Evolutionary conservation across 306 rosid genomes (phyloP), one percentile per base, ranked within the genome.

Genomic region (Gastrolobium bilobum): DNA sequence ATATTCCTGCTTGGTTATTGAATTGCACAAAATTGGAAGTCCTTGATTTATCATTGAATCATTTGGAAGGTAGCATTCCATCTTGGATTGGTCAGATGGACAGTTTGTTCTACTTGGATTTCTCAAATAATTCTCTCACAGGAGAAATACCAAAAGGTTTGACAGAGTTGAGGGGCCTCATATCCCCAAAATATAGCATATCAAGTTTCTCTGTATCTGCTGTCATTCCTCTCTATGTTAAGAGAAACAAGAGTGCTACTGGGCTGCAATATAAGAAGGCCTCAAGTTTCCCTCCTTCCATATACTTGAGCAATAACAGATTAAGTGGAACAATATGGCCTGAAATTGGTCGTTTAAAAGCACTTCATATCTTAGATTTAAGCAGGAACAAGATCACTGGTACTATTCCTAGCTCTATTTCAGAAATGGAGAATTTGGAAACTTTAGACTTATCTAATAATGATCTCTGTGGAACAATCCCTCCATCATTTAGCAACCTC

Each of bases 391-490:
- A 89, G 82, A 79, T 89, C 48, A 67, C 83, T 2, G 93, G 93
- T 37, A 71, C 68, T 64, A 87, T 89, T 34, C 91, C 93, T 3
- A 79, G 87, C 79, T 83, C 89, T 56, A 83, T 89, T 39, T 85
- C 91, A 2, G 89, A 85, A 67, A 87, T 89, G 93, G 84, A 80
- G 76, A 89, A 89, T 81, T 76, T 89, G 91, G 93, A 89, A 73
- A 63, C 48, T 53, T 53, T 89, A 73, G 93, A 89, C 73, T 87
- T 89, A 33, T 89, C 93, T n/a, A 67, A 66, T 68, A 89, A 89
- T 79, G 70, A 81, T 85, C 93, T 87, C 7, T 20, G 40, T 76
- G 93, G 93, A 79, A 62, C 73, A 6, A 87, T 89, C 56, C 93
- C 93, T 61, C 76, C 69, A 8, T 82, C 87, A 48, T 79, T 89